Conservation (phyloP, 352 stramenopile species). For the Lagenidium sp. region DNA sequence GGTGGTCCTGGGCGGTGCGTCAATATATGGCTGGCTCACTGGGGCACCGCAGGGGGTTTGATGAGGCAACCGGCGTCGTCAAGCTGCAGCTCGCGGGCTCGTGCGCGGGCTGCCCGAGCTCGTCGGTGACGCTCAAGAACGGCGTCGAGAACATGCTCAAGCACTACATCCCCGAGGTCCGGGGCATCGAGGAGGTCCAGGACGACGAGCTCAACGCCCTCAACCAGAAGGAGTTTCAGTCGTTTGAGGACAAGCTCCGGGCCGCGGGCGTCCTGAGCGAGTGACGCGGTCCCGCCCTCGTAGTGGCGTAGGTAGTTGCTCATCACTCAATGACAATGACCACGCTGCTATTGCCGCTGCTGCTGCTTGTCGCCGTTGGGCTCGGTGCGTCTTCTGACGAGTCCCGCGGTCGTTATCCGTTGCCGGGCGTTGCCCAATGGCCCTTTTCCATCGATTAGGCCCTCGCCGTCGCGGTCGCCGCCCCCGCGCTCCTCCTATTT, state of each 20-base stretch:
- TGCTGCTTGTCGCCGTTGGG: too few relatives aligned
- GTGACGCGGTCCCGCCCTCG: conserved; percentile 16
- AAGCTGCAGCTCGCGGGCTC: conserved; percentile 89
- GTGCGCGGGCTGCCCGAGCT: conserved; percentile 97
- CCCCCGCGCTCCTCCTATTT: too few relatives aligned
- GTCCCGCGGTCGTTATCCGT: too few relatives aligned
- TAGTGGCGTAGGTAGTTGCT: too few relatives aligned
- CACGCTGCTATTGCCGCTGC: too few relatives aligned
- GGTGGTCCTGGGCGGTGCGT: background rate
- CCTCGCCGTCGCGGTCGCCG: too few relatives aligned
- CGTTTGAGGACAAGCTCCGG: conserved; percentile 75
- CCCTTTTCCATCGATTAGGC: too few relatives aligned
- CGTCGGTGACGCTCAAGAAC: conserved; percentile 97
- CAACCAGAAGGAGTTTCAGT: conserved; percentile 76
- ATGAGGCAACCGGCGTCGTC: conserved; percentile 91
- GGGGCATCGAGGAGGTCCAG: conserved; percentile 65
- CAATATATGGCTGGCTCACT: background rate
- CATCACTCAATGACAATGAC: too few relatives aligned
- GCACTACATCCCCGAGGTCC: conserved; percentile 99
- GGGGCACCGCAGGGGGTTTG: conserved; percentile 73
- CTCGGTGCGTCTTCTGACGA: too few relatives aligned
- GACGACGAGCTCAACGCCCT: conserved; percentile 73
- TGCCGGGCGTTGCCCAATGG: too few relatives aligned
- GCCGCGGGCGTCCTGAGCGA: conserved; percentile 74
- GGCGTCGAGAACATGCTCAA: conserved; percentile 99